Evolutionary conservation across 495 filamentous ascomycete species (phyloP).

Genomic region (Immersiella caudata): DNA sequence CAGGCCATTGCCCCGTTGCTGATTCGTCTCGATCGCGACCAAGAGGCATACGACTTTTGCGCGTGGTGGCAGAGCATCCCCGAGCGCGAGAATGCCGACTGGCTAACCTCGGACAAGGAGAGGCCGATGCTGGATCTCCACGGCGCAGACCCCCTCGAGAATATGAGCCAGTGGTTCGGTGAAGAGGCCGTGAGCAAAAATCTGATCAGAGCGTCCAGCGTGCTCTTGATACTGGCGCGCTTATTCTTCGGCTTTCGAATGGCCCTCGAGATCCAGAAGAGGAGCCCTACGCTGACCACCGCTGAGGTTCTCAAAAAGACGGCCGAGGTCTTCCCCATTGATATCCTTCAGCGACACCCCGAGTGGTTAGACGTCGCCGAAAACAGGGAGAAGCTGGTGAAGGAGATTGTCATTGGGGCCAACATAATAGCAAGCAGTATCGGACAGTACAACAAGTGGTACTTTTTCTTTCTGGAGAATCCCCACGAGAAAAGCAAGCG

Average conservation of each 20-base stretch:
- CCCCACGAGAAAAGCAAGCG: neutral
- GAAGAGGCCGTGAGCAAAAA: neutral
- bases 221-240: neutral
- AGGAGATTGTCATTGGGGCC: neutral
- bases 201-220: neutral
- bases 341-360: neutral
- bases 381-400: neutral
- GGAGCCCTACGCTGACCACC: neutral
- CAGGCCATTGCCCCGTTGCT: neutral
- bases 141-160: neutral
- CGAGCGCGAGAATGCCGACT: neutral
- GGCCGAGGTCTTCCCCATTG: neutral
- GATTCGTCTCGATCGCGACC: conserved; percentile 2
- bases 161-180: neutral
- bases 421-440: neutral
- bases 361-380: neutral
- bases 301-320: neutral
- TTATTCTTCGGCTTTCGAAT: neutral
- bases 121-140: conserved; percentile 6
- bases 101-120: neutral
- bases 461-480: neutral
- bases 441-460: neutral
- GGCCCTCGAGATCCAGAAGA: neutral
- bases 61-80: neutral
- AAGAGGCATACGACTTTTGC: conserved; percentile 9